Evolutionary conservation across 2,329 filamentous ascomycete genomes (phyloP), one percentile per base, ranked within the genome.

Genomic region (Reticulascus tulasneorum): DNA sequence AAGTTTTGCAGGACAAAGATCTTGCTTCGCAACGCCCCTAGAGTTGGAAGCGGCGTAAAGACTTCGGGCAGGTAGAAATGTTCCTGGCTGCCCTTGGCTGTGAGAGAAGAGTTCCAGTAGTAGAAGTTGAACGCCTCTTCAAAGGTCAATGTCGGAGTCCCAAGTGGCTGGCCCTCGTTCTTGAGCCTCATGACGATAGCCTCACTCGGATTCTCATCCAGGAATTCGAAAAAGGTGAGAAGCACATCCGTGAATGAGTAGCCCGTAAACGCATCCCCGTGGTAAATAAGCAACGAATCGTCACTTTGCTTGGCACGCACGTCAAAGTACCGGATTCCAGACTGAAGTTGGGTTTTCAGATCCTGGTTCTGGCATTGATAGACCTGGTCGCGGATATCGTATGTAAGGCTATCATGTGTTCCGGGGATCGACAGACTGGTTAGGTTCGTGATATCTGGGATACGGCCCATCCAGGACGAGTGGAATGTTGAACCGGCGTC

Each of bases 371-470:
- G 71, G 48, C 69, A 73, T 49, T 69, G 62, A 32, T 64, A 60
- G 19, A 46, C 31, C 38, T 59, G 54, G 27, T 51, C 46, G 20
- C 40, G 46, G 37, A 69, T 54, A 27, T 54, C 49, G 44, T 66
- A 69, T 13, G 71, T 73, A 64, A 75, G 65, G 17, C 70, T 73
- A 50, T 75, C 70, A 54, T 75, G 71, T 2, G 71, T 73, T 20
- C 71, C 71, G 1, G 71, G 71, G 40, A 75, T 63, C 28, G 68
- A 71, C 26, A 75, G 58, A 32, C 53, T 60, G 21, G 66, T 59
- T 22, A 75, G 51, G 29, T 53, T 56, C 23, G 58, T 53, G 18
- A 52, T 42, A 50, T 72, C 64, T 18, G 66, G 64, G 9, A 73
- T 48, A 7, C 33, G 31, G 15, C 52, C 51, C 69, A 72, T 72